Percentiles rank a stretch among this genome's conserved stretches.
These are phyloP conservation scores for Calophaca sinica DNA, from an alignment of 306 rosid species.

Conservation along the genomic window DNA sequence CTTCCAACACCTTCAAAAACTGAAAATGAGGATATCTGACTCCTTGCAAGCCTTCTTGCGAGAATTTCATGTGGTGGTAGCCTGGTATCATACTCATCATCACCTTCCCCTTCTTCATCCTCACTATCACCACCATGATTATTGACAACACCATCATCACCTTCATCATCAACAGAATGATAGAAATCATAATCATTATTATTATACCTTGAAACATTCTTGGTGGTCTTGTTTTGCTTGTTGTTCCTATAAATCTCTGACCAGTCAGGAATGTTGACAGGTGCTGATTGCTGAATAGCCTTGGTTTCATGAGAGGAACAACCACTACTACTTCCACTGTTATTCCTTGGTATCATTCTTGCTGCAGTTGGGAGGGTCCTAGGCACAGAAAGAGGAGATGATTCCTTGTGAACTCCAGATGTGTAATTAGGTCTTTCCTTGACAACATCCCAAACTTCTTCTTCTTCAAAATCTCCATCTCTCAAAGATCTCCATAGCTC, in stretches of 20 bases:
- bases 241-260: conserved; percentile 53
- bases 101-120: conserved; percentile 29
- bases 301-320: conserved; percentile 55
- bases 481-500: conserved; percentile 82
- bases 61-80: conserved; percentile 88
- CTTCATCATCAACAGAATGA: conserved; percentile 29
- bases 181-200: conserved; percentile 33
- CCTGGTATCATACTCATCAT: conserved; percentile 55
- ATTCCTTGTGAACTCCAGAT: conserved; percentile 33
- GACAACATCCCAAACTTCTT: conserved; percentile 75
- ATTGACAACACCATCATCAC: conserved; percentile 3
- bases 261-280: conserved; percentile 82
- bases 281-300: conserved; percentile 75
- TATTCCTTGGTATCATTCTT: conserved; percentile 69
- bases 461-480: conserved; percentile 90
- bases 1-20: conserved; percentile 96
- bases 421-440: conserved; percentile 51
- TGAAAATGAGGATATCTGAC: conserved; percentile 84
- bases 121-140: conserved; percentile 43
- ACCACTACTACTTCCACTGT: conserved; percentile 47
- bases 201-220: conserved; percentile 48
- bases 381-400: conserved; percentile 49
- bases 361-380: conserved; percentile 56
- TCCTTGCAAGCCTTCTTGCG: conserved; percentile 86
- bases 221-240: conserved; percentile 49